Conservation (phyloP, 2,329 filamentous ascomycete species). For the Diaporthe aspalathi region DNA sequence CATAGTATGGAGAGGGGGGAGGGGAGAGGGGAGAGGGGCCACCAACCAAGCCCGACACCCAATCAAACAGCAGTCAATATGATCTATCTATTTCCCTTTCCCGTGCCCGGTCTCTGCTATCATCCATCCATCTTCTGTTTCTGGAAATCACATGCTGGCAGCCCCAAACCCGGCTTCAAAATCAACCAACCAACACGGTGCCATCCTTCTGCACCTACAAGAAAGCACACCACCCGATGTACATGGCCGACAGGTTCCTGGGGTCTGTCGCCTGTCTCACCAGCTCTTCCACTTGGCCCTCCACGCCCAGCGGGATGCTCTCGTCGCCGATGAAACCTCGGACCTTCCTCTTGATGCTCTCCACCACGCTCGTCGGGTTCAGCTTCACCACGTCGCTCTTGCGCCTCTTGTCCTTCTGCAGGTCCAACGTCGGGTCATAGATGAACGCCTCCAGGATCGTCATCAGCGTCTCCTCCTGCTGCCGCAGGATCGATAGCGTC, state of each 20-base stretch:
- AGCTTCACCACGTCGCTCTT: constrained; percentile 59
- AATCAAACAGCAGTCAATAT: not conserved
- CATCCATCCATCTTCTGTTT: not conserved
- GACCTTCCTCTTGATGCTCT: constrained; percentile 89
- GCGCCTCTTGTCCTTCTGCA: constrained; percentile 78
- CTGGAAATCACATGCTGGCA: not conserved
- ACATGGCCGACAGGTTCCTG: constrained; percentile 88
- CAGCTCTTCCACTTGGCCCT: constrained; percentile 96
- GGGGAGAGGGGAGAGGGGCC: too few species aligned
- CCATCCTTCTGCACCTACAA: constrained; percentile 50
- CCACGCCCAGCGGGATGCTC: constrained; percentile 91
- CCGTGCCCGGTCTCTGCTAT: too few species aligned
- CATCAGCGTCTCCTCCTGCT: constrained; percentile 96
- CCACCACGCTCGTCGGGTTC: constrained; percentile 80
- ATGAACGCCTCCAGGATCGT: constrained; percentile 97
- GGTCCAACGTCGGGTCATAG: constrained; percentile 94
- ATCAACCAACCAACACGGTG: not conserved
- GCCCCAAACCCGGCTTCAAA: not conserved
- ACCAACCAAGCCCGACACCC: not conserved
- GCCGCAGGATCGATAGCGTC: constrained; percentile 83
- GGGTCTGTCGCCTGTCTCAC: constrained; percentile 87
- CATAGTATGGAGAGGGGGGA: too few species aligned
- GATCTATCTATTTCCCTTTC: too few species aligned
- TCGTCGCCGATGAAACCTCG: constrained; percentile 86
- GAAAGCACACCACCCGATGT: constrained; percentile 89